Evolutionary conservation across 1,139 yeast genomes (phyloP).

Genomic region (Yamadazyma triangularis): DNA sequence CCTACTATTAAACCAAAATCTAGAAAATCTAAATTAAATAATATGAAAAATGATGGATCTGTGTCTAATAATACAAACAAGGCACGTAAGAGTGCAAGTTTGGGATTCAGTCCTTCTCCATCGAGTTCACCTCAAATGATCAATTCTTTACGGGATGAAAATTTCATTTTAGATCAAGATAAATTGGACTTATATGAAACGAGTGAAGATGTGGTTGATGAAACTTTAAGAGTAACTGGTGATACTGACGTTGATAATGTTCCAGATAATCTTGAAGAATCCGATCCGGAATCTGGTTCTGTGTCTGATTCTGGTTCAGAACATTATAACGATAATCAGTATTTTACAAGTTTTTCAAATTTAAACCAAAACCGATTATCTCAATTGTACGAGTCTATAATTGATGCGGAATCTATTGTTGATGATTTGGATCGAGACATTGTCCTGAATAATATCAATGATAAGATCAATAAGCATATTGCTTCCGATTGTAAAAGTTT

Average conservation of each 20-base stretch:
- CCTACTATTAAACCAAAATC: conserved; percentile 37
- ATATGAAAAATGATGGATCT: conserved; percentile 5
- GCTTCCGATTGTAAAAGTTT: conserved; percentile 32
- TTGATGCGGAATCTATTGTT: conserved; percentile 31
- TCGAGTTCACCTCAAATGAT: conserved; percentile 43
- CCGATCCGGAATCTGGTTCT: conserved; percentile 15
- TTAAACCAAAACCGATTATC: conserved; percentile 13
- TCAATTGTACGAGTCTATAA: conserved; percentile 30
- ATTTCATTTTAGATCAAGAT: conserved; percentile 31
- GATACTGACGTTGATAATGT: conserved; percentile 5
- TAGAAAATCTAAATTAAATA: conserved; percentile 17
- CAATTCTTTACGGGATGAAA: conserved; percentile 28
- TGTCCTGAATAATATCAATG: conserved; percentile 36
- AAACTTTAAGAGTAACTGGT: conserved; percentile 16
- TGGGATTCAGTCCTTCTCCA: conserved; percentile 31
- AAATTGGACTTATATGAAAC: conserved; percentile 31
- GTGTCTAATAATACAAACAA: neutral
- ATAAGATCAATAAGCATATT: conserved; percentile 27
- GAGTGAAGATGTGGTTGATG: conserved; percentile 19
- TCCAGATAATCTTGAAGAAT: conserved; percentile 13
- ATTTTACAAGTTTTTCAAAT: conserved; percentile 7
- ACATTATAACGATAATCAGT: conserved; percentile 12
- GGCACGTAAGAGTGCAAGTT: conserved; percentile 3
- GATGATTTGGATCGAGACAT: conserved; percentile 37
- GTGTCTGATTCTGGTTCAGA: conserved; percentile 16